Percentiles rank a stretch among this genome's conserved stretches.
These are phyloP conservation scores for Tolypocladium nubicola DNA, from an alignment of 2,329 filamentous ascomycete species.

Conservation along the genomic window DNA sequence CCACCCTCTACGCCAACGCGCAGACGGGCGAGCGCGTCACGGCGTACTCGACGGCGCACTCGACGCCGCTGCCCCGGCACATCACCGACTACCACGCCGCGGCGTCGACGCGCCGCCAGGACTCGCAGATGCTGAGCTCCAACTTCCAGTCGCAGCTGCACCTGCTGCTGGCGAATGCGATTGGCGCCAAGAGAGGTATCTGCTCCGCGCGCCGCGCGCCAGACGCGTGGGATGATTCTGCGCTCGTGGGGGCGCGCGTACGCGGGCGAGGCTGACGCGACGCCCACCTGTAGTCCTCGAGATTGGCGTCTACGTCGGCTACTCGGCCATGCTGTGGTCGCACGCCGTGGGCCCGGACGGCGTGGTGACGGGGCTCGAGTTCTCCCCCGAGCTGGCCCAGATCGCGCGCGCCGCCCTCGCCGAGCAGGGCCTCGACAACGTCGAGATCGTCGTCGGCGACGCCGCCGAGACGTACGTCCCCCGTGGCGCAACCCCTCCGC, in stretches of 20 bases:
- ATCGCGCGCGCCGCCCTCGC: slow-evolving; percentile 27
- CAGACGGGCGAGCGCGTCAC: slow-evolving; percentile 28
- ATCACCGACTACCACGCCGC: slow-evolving; percentile 30
- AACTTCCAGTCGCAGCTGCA: slow-evolving; percentile 30
- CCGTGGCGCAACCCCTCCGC: slow-evolving; percentile 4
- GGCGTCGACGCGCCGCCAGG: slow-evolving; percentile 12
- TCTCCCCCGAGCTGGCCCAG: slow-evolving; percentile 29
- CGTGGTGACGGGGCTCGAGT: slow-evolving; percentile 34
- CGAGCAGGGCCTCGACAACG: slow-evolving; percentile 29
- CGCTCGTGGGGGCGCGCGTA: no score
- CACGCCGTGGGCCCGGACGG: slow-evolving; percentile 33
- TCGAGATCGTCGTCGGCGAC: slow-evolving; percentile 35
- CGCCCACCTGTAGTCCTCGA: slow-evolving; percentile 33
- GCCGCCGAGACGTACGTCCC: slow-evolving; percentile 32
- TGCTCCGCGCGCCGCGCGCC: no score
- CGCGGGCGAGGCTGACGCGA: not conserved
- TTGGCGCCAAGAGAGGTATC: slow-evolving; percentile 29
- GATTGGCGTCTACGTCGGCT: slow-evolving; percentile 37
- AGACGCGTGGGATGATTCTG: no score
- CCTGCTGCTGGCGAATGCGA: slow-evolving; percentile 27
- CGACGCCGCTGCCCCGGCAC: slow-evolving; percentile 28
- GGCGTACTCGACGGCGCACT: slow-evolving; percentile 31
- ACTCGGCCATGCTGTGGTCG: slow-evolving; percentile 37
- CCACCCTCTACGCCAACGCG: slow-evolving; percentile 30
- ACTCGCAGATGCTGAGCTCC: slow-evolving; percentile 28